A percentile compares a stretch with the other conserved stretches of the same genome.
Conservation (phyloP, 768 basidiomycete genomes). For the Porphyrellus cyaneotinctus region DNA sequence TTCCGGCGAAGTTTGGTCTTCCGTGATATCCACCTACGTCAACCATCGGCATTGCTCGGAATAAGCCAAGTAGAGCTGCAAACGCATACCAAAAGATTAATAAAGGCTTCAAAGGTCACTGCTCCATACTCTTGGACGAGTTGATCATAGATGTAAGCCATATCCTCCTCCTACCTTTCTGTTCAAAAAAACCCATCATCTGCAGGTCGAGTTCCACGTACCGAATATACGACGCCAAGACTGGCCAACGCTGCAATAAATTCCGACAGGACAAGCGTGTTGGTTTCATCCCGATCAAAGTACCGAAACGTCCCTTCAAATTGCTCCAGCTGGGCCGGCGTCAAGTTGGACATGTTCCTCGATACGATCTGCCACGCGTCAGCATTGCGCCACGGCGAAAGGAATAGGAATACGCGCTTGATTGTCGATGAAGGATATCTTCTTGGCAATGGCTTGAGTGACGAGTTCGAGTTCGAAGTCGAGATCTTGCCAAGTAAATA, state of each 20-base stretch:
- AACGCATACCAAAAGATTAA: constrained; percentile 75
- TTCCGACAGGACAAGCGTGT: constrained; percentile 79
- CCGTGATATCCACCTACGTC: constrained; percentile 84
- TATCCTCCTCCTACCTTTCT: constrained; percentile 69
- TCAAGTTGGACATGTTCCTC: constrained; percentile 88
- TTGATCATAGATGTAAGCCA: constrained; percentile 78
- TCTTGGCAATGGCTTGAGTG: constrained; percentile 76
- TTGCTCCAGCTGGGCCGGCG: constrained; percentile 93
- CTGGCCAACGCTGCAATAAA: constrained; percentile 94
- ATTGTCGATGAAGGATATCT: constrained; percentile 95
- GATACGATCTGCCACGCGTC: constrained; percentile 71
- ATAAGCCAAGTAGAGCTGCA: not conserved
- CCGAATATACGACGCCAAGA: constrained; percentile 89
- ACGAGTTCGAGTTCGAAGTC: constrained; percentile 86
- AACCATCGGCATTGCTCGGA: constrained; percentile 1
- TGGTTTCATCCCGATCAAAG: constrained; percentile 91
- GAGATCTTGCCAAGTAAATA: constrained; percentile 85
- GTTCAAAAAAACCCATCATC: not conserved
- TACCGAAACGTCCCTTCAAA: constrained; percentile 97
- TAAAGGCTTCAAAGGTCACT: constrained; percentile 90
- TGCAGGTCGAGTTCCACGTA: constrained; percentile 28
- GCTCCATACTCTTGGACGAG: constrained; percentile 79
- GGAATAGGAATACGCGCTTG: constrained; percentile 49
- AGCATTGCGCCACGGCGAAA: constrained; percentile 2
- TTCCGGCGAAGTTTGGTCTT: constrained; percentile 91